A percentile compares a stretch with the other conserved stretches of the same genome.
These are phyloP conservation scores for Spiromastix sp. DNA, from an alignment of 2,329 filamentous ascomycete species.

Conservation along the genomic window DNA sequence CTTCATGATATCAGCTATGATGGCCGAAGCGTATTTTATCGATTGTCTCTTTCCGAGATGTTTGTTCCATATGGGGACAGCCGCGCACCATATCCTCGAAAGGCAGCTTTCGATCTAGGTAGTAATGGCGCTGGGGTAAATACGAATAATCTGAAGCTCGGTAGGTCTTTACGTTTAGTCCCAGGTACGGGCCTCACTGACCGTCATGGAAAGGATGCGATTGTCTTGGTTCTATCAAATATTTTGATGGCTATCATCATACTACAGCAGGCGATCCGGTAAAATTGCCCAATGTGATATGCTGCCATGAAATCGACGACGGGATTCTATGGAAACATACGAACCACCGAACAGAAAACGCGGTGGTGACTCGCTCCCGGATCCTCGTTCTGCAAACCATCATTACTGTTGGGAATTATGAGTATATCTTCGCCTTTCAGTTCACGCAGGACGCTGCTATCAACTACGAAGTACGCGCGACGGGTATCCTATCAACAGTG, in stretches of 20 bases:
- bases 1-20: constrained; percentile 62
- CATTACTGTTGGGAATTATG: constrained; percentile 35
- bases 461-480: constrained; percentile 33
- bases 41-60: constrained; percentile 60
- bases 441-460: constrained; percentile 40
- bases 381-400: constrained; percentile 51
- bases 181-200: background rate
- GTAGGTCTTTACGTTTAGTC: constrained; percentile 17
- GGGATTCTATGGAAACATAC: constrained; percentile 61
- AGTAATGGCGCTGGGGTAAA: constrained; percentile 57
- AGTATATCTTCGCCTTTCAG: constrained; percentile 36
- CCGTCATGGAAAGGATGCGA: constrained; percentile 4
- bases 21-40: constrained; percentile 54
- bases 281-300: constrained; percentile 51
- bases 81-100: constrained; percentile 54
- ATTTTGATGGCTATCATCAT: constrained; percentile 49
- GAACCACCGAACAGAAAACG: constrained; percentile 54
- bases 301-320: constrained; percentile 56
- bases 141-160: constrained; percentile 57
- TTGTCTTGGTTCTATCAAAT: constrained; percentile 57
- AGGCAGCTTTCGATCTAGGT: constrained; percentile 63
- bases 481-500: constrained; percentile 55
- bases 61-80: constrained; percentile 59
- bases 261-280: constrained; percentile 44
- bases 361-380: constrained; percentile 49